Percentiles rank a stretch among this genome's conserved stretches.
These are phyloP conservation scores for Cyathus striatus DNA, from an alignment of 768 basidiomycete genomes.

Conservation along the genomic window DNA sequence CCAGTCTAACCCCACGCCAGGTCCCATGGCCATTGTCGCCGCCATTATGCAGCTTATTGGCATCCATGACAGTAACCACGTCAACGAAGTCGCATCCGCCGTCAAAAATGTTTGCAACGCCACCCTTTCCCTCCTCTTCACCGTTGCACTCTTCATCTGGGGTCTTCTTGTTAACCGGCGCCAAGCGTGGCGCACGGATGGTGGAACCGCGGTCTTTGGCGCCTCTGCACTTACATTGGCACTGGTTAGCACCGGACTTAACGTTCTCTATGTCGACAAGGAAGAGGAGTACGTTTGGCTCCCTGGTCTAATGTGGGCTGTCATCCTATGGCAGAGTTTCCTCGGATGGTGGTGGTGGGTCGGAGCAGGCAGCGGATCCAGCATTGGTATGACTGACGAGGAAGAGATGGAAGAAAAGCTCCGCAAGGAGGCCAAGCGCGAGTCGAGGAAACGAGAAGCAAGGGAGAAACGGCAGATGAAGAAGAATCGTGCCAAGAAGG, in stretches of 20 bases:
- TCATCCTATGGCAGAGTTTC: conserved; percentile 96
- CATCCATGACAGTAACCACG: conserved; percentile 37
- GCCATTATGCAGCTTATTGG: conserved; percentile 82
- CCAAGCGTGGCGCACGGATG: conserved; percentile 94
- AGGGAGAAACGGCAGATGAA: conserved; percentile 44
- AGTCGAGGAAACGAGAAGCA: conserved; percentile 38
- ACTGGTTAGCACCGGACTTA: conserved; percentile 75
- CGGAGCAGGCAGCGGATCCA: conserved; percentile 79
- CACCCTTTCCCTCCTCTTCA: conserved; percentile 93
- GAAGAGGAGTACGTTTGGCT: conserved; percentile 92
- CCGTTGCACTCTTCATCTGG: conserved; percentile 86
- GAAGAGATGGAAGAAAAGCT: conserved; percentile 66
- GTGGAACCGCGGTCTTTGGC: conserved; percentile 94
- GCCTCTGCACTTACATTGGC: conserved; percentile 81
- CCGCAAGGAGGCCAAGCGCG: conserved; percentile 46
- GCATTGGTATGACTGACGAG: conserved; percentile 24
- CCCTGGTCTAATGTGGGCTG: conserved; percentile 82
- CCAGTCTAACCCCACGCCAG: conserved; percentile 24
- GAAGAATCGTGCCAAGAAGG: conserved; percentile 46
- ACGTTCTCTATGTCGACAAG: conserved; percentile 80
- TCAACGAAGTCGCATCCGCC: conserved; percentile 58
- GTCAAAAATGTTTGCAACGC: conserved; percentile 95
- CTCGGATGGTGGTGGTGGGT: conserved; percentile 99
- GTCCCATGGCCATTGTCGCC: conserved; percentile 81
- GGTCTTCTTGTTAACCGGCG: conserved; percentile 84